Conservation (phyloP, 345 rosid species). For the Citrus glauca region DNA sequence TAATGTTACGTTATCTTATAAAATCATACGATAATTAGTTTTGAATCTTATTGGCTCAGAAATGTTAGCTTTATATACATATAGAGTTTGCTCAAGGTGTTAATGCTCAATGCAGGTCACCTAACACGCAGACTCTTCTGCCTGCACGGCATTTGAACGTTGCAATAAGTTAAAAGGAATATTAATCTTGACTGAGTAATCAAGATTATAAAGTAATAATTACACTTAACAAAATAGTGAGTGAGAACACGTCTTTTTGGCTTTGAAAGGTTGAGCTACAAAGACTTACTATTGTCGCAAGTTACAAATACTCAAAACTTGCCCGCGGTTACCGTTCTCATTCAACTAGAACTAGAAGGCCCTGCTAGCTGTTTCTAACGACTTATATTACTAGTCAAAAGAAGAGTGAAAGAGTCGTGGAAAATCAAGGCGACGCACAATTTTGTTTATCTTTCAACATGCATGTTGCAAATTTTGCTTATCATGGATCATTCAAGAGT, state of each 20-base stretch:
- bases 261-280: neutral
- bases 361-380: no score
- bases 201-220: neutral
- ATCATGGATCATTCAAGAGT: no score
- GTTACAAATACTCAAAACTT: neutral
- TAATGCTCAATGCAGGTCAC: constrained; percentile 35
- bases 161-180: neutral
- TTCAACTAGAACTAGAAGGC: no score
- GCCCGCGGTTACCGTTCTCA: neutral
- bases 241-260: neutral
- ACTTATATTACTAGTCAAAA: no score
- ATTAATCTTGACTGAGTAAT: neutral
- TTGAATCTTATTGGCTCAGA: no score
- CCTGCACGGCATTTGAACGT: constrained; percentile 15
- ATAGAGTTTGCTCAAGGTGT: constrained; percentile 22
- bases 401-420: no score
- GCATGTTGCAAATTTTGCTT: no score
- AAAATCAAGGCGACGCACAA: no score
- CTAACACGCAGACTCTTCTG: constrained; percentile 52
- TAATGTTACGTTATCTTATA: no score
- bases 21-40: no score
- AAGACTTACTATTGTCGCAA: neutral
- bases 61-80: constrained; percentile 41
- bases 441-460: no score
- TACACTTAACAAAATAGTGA: no score